Evolutionary conservation across 2,329 filamentous ascomycete species (phyloP), one percentile per base, ranked within the genome.

Genomic region (Clonostachys rhizophaga): DNA sequence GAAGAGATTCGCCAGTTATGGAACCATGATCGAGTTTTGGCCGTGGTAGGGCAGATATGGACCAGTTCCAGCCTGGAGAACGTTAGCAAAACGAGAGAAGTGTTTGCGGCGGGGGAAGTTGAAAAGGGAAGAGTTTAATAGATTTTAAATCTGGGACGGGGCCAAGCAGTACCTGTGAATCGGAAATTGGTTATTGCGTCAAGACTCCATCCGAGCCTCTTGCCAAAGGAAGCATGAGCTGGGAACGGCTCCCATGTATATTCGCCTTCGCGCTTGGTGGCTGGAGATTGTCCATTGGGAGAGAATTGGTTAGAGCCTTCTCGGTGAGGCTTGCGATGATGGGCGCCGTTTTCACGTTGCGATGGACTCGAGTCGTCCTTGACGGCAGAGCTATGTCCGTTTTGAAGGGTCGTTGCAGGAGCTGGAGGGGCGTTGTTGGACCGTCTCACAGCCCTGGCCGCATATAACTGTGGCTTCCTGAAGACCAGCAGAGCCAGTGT

Each of bases 171-270:
- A 76, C 80, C 80, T 30, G 74, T 69, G 39, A 78, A 72, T 36
- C 81, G 72, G 53, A 81, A 76, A 45, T 75, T 76, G 33, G 67
- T 65, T 13, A 72, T 62, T n/a, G 85, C 66, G 52, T 84, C 81
- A 14, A 71, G 55, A 1, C 72, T 65, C 82, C 82, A 86, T 52
- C 65, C 65, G 8, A 84, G 58, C 11, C 82, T 72, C 39, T 74
- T 61, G 20, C 57, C 45, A 42, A 82, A 74, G 1, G 75, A 59
- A 2, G 62, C 74, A 4, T 74, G 59, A 5, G 69, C 67, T 1
- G 81, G 82, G 52, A 76, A 86, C 1, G 71, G 62, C 57, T 86
- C 74, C 82, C 82, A 86, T 55, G 76, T 74, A 47, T 83, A 83
- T 48, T 64, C 61, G 16, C 66, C 56, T 1, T 59, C 53, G 3